phyloP scores from a whole-genome alignment of 2,329 filamentous ascomycete genomes.

The Phaeosphaeria sp. region DNA sequence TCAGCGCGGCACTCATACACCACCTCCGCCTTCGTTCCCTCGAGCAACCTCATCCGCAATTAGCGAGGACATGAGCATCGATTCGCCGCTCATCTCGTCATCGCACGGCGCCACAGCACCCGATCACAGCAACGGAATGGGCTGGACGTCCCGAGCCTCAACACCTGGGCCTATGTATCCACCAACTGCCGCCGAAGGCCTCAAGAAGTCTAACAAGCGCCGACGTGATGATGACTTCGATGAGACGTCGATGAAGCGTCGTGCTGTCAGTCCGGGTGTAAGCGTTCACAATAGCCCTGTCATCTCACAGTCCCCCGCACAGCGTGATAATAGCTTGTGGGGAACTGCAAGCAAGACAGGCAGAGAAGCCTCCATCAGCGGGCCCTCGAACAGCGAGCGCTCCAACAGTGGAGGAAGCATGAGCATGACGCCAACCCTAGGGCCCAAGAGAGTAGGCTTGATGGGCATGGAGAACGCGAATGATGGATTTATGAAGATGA shows the following conservation, averaged over 20 bases:
- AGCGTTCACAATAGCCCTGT: constrained; percentile 90
- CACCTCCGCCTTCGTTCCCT: constrained; percentile 64
- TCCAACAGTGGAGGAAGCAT: constrained; percentile 59
- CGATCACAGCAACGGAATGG: constrained; percentile 28
- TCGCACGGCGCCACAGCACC: constrained; percentile 21
- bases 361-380: constrained; percentile 59
- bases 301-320: constrained; percentile 78
- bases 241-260: constrained; percentile 83
- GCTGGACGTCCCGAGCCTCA: constrained; percentile 43
- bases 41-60: constrained; percentile 59
- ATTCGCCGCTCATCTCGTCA: constrained; percentile 62
- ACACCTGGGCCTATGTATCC: constrained; percentile 48
- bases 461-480: constrained; percentile 97
- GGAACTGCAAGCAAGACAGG: constrained; percentile 72
- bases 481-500: constrained; percentile 96
- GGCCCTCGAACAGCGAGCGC: constrained; percentile 59
- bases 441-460: constrained; percentile 60
- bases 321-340: constrained; percentile 74
- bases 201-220: constrained; percentile 67
- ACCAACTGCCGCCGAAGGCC: constrained; percentile 49
- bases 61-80: constrained; percentile 76
- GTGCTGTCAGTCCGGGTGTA: constrained; percentile 90
- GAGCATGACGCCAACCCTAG: constrained; percentile 49
- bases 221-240: constrained; percentile 91
- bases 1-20: constrained; percentile 65